A percentile compares a stretch with the other conserved stretches of the same genome.
These are phyloP conservation scores for Pluteus cervinus DNA, from an alignment of 768 basidiomycete species.

Conservation along the genomic window DNA sequence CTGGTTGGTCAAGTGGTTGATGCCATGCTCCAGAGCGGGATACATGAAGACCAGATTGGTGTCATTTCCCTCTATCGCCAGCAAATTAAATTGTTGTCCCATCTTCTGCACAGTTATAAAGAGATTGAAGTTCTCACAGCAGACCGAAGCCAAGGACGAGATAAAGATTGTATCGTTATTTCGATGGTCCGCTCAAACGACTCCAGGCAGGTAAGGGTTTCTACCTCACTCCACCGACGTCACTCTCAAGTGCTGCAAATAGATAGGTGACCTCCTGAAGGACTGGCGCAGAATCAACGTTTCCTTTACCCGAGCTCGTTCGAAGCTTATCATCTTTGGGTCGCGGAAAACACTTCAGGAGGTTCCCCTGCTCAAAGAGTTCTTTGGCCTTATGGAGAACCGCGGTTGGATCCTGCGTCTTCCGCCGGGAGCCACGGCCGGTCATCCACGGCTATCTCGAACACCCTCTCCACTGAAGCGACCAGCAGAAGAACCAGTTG, in stretches of 20 bases:
- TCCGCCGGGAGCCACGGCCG: constrained; percentile 42
- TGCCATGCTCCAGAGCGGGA: constrained; percentile 58
- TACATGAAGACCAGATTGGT: constrained; percentile 69
- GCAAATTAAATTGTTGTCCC: constrained; percentile 84
- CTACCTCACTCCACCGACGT: background rate
- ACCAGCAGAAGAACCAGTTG: constrained; percentile 1
- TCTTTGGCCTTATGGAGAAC: constrained; percentile 71
- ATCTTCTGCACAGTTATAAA: constrained; percentile 48
- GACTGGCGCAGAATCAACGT: constrained; percentile 98
- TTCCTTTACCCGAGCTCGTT: constrained; percentile 87
- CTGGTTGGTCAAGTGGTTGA: constrained; percentile 64
- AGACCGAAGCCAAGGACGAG: constrained; percentile 89
- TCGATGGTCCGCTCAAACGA: constrained; percentile 91
- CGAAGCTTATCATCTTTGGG: constrained; percentile 89
- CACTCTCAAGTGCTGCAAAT: constrained; percentile 1
- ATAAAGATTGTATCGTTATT: constrained; percentile 93
- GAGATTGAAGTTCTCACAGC: constrained; percentile 85
- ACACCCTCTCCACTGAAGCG: constrained; percentile 1
- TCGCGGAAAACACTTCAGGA: constrained; percentile 70
- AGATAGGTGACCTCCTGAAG: constrained; percentile 90
- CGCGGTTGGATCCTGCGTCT: constrained; percentile 68
- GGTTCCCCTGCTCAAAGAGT: constrained; percentile 59
- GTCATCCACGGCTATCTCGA: constrained; percentile 30
- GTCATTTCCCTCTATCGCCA: constrained; percentile 92
- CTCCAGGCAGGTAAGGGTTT: constrained; percentile 58